phyloP scores from a whole-genome alignment of 768 basidiomycete species.

The Boletellus sp. region DNA sequence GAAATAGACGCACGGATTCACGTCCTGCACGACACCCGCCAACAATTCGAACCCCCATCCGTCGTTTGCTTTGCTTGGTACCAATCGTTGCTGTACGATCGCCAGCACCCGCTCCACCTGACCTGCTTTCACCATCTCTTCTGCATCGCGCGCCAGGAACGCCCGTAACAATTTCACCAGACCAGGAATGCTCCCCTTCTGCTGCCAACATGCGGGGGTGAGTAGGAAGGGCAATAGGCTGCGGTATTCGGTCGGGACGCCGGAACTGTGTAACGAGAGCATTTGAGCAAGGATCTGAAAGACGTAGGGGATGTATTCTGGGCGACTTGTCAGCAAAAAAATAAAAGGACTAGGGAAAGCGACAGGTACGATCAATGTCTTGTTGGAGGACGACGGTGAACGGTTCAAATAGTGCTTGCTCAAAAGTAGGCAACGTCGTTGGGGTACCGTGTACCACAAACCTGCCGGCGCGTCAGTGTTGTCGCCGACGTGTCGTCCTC shows the following conservation, averaged over 20 bases:
- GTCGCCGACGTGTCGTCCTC: neutral
- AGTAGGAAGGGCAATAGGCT: constrained; percentile 77
- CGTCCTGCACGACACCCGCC: constrained; percentile 65
- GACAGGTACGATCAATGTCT: constrained; percentile 83
- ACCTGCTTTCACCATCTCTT: constrained; percentile 60
- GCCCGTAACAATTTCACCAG: constrained; percentile 85
- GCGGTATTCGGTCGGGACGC: constrained; percentile 75
- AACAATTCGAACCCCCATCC: constrained; percentile 88
- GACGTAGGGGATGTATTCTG: constrained; percentile 96
- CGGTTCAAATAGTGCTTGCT: constrained; percentile 77
- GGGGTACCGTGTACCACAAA: constrained; percentile 77
- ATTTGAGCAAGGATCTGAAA: constrained; percentile 97
- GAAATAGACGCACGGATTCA: constrained; percentile 54
- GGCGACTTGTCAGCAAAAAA: neutral
- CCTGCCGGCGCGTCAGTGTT: constrained; percentile 35
- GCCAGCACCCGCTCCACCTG: constrained; percentile 80
- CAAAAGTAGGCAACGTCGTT: constrained; percentile 67
- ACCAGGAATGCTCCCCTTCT: constrained; percentile 92
- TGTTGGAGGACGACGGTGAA: constrained; percentile 86
- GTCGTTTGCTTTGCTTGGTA: constrained; percentile 86
- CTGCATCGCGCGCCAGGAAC: constrained; percentile 69
- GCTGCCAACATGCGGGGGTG: constrained; percentile 84
- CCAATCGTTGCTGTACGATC: constrained; percentile 84
- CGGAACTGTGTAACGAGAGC: constrained; percentile 70
- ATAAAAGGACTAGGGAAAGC: neutral